Conservation (phyloP, 345 rosid species). For the Eucalyptus albens region DNA sequence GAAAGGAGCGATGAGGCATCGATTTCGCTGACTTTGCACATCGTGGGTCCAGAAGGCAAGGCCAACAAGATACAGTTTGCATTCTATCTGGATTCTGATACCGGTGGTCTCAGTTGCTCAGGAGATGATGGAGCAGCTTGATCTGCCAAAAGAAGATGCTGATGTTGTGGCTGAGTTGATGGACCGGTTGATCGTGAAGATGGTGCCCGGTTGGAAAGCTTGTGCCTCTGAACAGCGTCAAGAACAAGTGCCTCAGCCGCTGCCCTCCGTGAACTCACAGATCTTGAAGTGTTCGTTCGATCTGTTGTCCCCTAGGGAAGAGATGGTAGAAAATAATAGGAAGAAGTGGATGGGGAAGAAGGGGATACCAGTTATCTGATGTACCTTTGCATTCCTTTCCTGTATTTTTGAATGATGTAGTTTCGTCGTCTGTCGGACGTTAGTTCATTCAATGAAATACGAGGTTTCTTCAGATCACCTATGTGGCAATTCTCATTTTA, state of each 20-base stretch:
- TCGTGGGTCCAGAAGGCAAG: constrained; percentile 10
- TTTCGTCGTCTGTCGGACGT: background rate
- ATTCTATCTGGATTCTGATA: constrained; percentile 64
- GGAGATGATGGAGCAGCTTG: constrained; percentile 89
- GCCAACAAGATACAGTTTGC: constrained; percentile 57
- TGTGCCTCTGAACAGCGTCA: background rate
- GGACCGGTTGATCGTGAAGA: constrained; percentile 43
- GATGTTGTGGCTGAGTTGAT: constrained; percentile 64
- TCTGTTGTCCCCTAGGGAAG: constrained; percentile 54
- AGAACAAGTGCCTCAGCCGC: background rate
- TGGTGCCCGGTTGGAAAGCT: constrained; percentile 19
- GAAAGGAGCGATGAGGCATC: constrained; percentile 29
- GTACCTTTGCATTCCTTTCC: background rate
- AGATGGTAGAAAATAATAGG: constrained; percentile 45
- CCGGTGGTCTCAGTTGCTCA: constrained; percentile 59
- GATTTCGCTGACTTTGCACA: constrained; percentile 42
- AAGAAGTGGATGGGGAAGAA: constrained; percentile 50
- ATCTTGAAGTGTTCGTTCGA: constrained; percentile 46
- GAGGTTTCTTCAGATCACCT: background rate
- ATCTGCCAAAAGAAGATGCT: constrained; percentile 48
- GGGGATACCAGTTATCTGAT: constrained; percentile 7
- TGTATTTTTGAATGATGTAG: background rate
- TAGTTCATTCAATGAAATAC: background rate
- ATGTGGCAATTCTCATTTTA: background rate
- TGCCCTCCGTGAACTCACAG: constrained; percentile 35